Conservation (phyloP, 192 early-diverging fungal genomes). For the Chytriomyces confervae region DNA sequence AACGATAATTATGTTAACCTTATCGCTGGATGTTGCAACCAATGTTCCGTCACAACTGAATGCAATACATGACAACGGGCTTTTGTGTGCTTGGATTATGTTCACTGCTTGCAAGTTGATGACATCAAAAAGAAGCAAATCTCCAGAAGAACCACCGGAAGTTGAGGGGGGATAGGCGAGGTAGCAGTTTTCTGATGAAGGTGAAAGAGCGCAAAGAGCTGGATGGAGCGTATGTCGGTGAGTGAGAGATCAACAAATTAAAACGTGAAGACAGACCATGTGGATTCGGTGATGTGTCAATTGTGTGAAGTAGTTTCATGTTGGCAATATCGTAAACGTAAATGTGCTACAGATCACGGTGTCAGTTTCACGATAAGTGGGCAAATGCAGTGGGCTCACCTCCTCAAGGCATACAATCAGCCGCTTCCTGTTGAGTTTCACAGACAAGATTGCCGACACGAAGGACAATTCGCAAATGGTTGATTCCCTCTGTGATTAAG, state of each 20-base stretch:
- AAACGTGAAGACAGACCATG: conserved; percentile 59
- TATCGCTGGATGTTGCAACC: conserved; percentile 94
- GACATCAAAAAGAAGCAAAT: conserved; percentile 93
- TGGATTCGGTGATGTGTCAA: conserved; percentile 94
- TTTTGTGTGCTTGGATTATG: conserved; percentile 96
- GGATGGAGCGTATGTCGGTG: not conserved
- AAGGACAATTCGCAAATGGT: conserved; percentile 98
- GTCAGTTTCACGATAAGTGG: no score
- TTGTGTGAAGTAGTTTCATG: conserved; percentile 95
- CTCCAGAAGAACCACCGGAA: conserved; percentile 66
- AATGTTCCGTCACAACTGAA: conserved; percentile 93
- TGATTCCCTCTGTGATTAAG: conserved; percentile 74
- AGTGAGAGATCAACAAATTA: not conserved
- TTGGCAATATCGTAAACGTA: conserved; percentile 98
- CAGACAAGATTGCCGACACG: conserved; percentile 87
- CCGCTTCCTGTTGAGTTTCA: conserved; percentile 93
- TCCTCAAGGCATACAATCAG: conserved; percentile 95
- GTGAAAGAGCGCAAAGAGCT: conserved; percentile 91
- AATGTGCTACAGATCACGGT: conserved; percentile 66
- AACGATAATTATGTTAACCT: conserved; percentile 57
- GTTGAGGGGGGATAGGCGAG: conserved; percentile 87
- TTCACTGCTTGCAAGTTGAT: conserved; percentile 86
- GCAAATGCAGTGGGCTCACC: conserved; percentile 42
- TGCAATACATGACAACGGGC: conserved; percentile 79
- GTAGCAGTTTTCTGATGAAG: conserved; percentile 92